Conservation (phyloP, 2,329 filamentous ascomycete genomes). For the Teratosphaeria pseudoeucalypti region DNA sequence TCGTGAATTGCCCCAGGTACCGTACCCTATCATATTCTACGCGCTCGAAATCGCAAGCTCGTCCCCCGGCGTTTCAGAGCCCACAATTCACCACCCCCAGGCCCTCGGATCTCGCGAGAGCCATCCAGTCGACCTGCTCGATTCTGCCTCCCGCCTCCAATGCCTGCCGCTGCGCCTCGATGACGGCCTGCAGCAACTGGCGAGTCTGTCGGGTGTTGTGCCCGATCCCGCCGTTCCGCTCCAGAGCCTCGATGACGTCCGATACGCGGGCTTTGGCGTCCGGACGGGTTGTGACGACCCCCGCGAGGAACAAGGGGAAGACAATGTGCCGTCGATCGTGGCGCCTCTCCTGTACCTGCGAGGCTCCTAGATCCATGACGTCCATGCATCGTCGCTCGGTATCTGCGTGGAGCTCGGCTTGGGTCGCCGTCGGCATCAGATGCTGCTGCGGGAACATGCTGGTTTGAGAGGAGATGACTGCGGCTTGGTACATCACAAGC, state of each 20-base stretch:
- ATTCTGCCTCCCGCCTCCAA: slow-evolving; percentile 30
- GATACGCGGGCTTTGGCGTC: slow-evolving; percentile 38
- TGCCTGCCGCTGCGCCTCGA: slow-evolving; percentile 37
- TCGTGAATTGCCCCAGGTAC: too few species aligned
- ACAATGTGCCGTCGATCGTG: slow-evolving; percentile 37
- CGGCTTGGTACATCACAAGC: slow-evolving; percentile 37
- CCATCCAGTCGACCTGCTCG: slow-evolving; percentile 41
- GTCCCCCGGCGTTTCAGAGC: slow-evolving; percentile 24
- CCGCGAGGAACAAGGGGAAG: slow-evolving; percentile 47
- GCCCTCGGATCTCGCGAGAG: slow-evolving; percentile 35
- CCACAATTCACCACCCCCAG: slow-evolving; percentile 43
- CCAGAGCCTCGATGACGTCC: slow-evolving; percentile 39
- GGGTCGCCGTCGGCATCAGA: slow-evolving; percentile 27
- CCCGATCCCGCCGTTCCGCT: slow-evolving; percentile 36
- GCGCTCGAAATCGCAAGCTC: background rate
- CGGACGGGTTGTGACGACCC: slow-evolving; percentile 32
- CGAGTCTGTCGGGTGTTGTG: slow-evolving; percentile 37
- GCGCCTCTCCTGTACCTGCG: slow-evolving; percentile 29
- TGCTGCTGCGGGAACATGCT: slow-evolving; percentile 43
- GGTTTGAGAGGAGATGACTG: slow-evolving; percentile 43
- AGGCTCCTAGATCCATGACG: slow-evolving; percentile 36
- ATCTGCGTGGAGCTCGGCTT: slow-evolving; percentile 26
- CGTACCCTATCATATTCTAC: too few species aligned
- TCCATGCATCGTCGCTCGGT: slow-evolving; percentile 35
- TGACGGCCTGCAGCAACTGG: slow-evolving; percentile 37